These are phyloP conservation scores for Fonsecaea monophora DNA, from an alignment of 2,329 filamentous ascomycete species.

Conservation along the genomic window DNA sequence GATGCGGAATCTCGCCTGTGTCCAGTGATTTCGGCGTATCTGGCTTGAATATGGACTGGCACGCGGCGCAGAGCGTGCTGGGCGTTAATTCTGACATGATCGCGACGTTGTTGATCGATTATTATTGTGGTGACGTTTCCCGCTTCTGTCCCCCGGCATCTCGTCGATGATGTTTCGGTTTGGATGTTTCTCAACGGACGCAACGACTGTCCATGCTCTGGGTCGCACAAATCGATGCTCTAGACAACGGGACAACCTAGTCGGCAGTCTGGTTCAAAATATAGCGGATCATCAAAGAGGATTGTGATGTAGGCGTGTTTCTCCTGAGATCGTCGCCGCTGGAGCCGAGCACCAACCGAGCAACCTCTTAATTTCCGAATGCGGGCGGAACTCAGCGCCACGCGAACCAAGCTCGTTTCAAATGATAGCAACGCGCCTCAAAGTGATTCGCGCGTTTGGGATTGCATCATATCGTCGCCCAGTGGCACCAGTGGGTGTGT, in stretches of 20 bases:
- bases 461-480: constrained; percentile 27
- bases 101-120: constrained; percentile 3
- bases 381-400: constrained; percentile 25
- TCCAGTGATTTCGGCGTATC: constrained; percentile 22
- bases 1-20: constrained; percentile 37
- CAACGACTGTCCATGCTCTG: neutral
- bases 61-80: constrained; percentile 37
- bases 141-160: constrained; percentile 19
- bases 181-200: neutral
- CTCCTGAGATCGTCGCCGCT: constrained; percentile 27
- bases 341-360: neutral
- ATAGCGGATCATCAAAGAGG: neutral
- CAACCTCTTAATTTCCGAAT: constrained; percentile 26
- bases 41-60: constrained; percentile 37
- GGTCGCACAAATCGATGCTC: neutral
- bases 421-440: constrained; percentile 13
- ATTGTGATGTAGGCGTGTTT: constrained; percentile 6
- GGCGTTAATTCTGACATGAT: constrained; percentile 30
- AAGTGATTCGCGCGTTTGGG: constrained; percentile 22
- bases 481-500: neutral
- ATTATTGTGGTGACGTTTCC: constrained; percentile 4
- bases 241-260: neutral
- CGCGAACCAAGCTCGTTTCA: constrained; percentile 29
- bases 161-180: constrained; percentile 6
- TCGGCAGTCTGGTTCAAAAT: constrained; percentile 4